These are phyloP conservation scores for Linum usitatissimum DNA, from an alignment of 345 rosid species.

Conservation along the genomic window DNA sequence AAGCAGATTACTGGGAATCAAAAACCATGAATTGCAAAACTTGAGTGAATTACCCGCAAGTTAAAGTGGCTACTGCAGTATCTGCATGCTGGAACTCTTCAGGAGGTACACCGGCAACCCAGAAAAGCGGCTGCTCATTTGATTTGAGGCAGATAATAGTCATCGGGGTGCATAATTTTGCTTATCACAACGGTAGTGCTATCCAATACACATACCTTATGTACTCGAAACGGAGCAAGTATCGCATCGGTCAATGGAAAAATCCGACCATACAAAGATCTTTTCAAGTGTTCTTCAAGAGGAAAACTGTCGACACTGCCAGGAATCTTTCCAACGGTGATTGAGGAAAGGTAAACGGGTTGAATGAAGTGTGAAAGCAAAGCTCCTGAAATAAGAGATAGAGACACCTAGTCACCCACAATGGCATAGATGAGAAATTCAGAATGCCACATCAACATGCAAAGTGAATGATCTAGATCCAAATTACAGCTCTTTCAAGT, in stretches of 20 bases:
- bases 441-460: neutral
- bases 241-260: slow-evolving; percentile 33
- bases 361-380: slow-evolving; percentile 57
- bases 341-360: slow-evolving; percentile 66
- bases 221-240: slow-evolving; percentile 35
- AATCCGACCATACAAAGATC: slow-evolving; percentile 46
- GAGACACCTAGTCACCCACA: slow-evolving; percentile 9
- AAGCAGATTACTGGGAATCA: slow-evolving; percentile 8
- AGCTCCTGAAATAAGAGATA: slow-evolving; percentile 47
- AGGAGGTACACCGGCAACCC: slow-evolving; percentile 54
- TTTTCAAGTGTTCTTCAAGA: slow-evolving; percentile 38
- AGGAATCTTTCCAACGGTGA: slow-evolving; percentile 55
- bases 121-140: slow-evolving; percentile 54
- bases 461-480: neutral
- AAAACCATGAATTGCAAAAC: neutral
- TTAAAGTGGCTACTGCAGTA: slow-evolving; percentile 63
- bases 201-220: slow-evolving; percentile 41
- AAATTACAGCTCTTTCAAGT: neutral
- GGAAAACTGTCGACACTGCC: slow-evolving; percentile 25
- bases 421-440: neutral
- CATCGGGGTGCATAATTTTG: neutral
- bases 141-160: slow-evolving; percentile 4
- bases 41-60: slow-evolving; percentile 60
- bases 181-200: neutral
- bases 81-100: slow-evolving; percentile 81